Evolutionary conservation across 2,329 filamentous ascomycete species (phyloP), one percentile per base, ranked within the genome.

Genomic region (Pseudonectria buxi): DNA sequence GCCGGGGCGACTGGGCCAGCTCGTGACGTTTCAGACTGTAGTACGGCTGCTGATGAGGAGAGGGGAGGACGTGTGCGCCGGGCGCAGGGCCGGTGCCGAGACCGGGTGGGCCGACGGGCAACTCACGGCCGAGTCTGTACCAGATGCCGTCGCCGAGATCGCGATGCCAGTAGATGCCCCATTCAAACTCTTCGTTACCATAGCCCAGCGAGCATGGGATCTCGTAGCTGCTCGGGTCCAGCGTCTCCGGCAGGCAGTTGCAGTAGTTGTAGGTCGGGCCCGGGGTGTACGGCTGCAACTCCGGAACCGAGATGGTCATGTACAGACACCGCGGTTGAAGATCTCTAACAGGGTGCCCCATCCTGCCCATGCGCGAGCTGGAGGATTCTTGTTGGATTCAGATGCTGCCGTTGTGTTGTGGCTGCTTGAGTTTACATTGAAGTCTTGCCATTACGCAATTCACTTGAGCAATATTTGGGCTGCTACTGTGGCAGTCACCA

Each of bases 91-190:
- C 30, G 6, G 30, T 14, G 5, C 29, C 30, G 25, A 28, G 40
- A 9, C 18, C 18, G 18, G 18, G 18, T 22, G 18, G 18, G 9
- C 18, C 18, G 18, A 30, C 36, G 28, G 14, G 33, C 25, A 22
- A 31, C 35, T 38, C 30, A 33, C 33, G 26, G 26, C 35, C 38
- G 33, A 44, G 45, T 22, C 34, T 44, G 37, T 57, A 57, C 53
- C 51, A 54, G 7, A 48, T 52, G 14, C 58, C 51, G 24, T 52
- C 40, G 15, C 41, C 40, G 14, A 43, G 39, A 28, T 35, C 37
- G 26, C 51, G 51, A 33, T 62, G 54, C 41, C 50, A 58, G 43
- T 62, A 63, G 30, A 63, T 36, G n/a, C 57, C 59, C 59, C 59
- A 62, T 43, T 50, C 46, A 30, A 63, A 62, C 28, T 61, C 53